Base-by-base conservation (phyloP, 2,329 filamentous ascomycete genomes). In the Microdochium nivale region DNA sequence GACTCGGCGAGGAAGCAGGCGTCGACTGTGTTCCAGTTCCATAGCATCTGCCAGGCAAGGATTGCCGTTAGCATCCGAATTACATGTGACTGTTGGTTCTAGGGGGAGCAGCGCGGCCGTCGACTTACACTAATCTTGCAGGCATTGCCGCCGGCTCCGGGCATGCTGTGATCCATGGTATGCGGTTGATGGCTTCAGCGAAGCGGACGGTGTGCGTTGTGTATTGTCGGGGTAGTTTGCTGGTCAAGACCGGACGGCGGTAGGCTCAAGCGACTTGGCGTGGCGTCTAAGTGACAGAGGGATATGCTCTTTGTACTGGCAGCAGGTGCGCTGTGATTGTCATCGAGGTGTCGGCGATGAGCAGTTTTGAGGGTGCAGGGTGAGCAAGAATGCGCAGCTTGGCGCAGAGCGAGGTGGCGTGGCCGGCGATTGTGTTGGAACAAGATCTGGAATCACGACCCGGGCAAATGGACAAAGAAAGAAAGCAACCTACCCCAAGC, bases 21-120 rank as follows among this genome's bases (percentile, higher is more conserved):
- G 51, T 69, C 69, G 52, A 70, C 62, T 0, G 68, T 71, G 55
- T 70, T 65, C 68, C 70, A 73, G 57, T 73, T 73, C 68, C 69
- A 72, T 19, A 72, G 57, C 71, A 74, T 74, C 71, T 73, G 52
- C n/a, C 13, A n/a, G 40, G 19, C 16, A 5, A 24, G 40, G 4
- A 19, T 23, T 8, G 35, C 35, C n/a, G 8, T 23, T 30, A 51
- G 51, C 27, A 56, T 54, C 53, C 16, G 49, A n/a, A n/a, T n/a
- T n/a, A n/a, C n/a, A 47, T 30, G 35, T 52, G 49, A 48, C 49
- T 25, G 32, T 25, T 47, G 32, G 32, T 50, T 16, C 5, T 8
- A n/a, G 2, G 24, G 11, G 37, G 3, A 2, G 25, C 14, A 8
- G 5, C 24, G 23, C 8, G 25, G 21, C 7, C 21, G 25, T 30